Evolutionary conservation across 129 eudicot genomes (phyloP), one percentile per base, ranked within the genome.

Genomic region (Gnaphalium uliginosum): DNA sequence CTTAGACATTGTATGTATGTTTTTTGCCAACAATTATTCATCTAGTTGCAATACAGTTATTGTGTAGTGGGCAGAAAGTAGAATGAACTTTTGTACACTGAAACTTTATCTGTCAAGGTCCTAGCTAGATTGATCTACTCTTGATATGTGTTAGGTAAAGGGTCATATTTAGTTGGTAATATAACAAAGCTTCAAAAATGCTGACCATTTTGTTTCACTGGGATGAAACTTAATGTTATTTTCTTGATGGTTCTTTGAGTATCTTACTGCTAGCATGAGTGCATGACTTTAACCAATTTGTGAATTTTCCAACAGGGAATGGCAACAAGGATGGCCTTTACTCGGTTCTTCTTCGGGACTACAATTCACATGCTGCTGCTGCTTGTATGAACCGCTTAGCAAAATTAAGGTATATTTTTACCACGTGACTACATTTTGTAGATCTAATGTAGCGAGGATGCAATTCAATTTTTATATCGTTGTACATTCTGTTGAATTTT

Each of bases 321-420:
- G 99, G 99, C 39, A 95, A 95, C 71, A 95, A 91, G 78, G 92
- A 85, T 76, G 99, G 99, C 32, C 87, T 95, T 59, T 95, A 89
- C 85, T 87, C 99, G 0, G 85, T 95, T 84, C 99, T 95, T 83
- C 89, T 95, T 59, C 87, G 97, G 81, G 99, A 95, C 84, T 95
- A 91, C 81, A 84, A 81, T 74, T 69, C 97, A 74, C 92, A 95
- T 91, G 97, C 97, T 39, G 99, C 99, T 84, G 91, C 99, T 74
- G 81, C 86, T 48, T 91, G 99, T 83, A 95, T 95, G 99, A 95
- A 95, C 73, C 93, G 97, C 48, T 83, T 95, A 43, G 99, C 99
- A 68, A 95, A 95, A 85, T 76, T 95, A 68, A 95, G 98, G 98
- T 94, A 79, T 24, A 21, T 62, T 79, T 27, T 14, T 56, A 76